Percentiles rank a stretch among this genome's conserved stretches.
phyloP scores from a whole-genome alignment of 495 filamentous ascomycete genomes.

The Lasiosphaeria miniovina region DNA sequence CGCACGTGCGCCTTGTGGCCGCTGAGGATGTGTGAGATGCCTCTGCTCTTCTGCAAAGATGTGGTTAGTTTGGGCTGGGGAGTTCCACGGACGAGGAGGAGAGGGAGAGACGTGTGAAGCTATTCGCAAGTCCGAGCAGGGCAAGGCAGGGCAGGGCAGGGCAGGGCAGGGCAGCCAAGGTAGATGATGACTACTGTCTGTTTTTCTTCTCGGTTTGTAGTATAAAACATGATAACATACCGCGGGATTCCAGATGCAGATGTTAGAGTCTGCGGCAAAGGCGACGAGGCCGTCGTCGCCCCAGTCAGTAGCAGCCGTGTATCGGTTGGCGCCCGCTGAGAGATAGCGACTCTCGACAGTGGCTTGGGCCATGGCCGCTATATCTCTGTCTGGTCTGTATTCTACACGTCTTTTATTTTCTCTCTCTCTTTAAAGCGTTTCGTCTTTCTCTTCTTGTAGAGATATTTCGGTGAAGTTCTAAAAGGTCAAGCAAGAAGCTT shows the following conservation, averaged over 20 bases:
- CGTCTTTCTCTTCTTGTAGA: too few relatives aligned
- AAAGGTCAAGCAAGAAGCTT: too few relatives aligned
- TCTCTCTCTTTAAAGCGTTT: conserved; percentile 1
- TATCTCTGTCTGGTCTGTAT: not conserved
- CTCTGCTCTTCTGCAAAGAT: conserved; percentile 48
- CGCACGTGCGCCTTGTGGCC: conserved; percentile 83
- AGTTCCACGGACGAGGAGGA: not conserved
- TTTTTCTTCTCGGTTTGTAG: not conserved
- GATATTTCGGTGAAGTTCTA: too few relatives aligned
- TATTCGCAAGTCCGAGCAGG: not conserved
- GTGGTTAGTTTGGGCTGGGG: conserved; percentile 4
- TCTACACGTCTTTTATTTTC: conserved; percentile 3
- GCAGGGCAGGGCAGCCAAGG: too few relatives aligned
- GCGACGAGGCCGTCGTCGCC: conserved; percentile 70
- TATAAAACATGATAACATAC: conserved; percentile 47
- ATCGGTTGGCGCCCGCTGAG: conserved; percentile 83
- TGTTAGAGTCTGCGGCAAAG: conserved; percentile 83
- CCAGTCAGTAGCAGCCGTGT: conserved; percentile 91
- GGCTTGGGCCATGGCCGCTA: conserved; percentile 17
- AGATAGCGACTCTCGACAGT: conserved; percentile 56
- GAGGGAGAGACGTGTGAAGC: not conserved
- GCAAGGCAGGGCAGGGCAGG: too few relatives aligned
- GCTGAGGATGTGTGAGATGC: conserved; percentile 66
- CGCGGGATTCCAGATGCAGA: conserved; percentile 83
- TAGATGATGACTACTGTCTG: not conserved